Evolutionary conservation across 1,139 yeast species (phyloP).

Genomic region (Suhomyces atakaporum): DNA sequence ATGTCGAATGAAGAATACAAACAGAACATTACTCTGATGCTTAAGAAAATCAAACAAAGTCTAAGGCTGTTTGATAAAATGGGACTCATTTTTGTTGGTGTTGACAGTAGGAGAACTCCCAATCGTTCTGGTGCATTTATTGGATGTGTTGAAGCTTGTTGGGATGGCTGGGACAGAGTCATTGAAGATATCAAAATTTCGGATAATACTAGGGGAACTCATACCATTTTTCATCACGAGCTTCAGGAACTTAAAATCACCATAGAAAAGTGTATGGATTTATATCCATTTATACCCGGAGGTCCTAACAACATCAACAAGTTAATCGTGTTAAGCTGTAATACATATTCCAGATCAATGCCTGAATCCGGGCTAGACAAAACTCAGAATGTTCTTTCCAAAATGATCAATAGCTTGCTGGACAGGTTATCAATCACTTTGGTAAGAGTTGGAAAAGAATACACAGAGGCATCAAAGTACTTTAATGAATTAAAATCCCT

Average conservation of each 20-base stretch:
- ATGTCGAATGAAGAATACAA: conserved; percentile 38
- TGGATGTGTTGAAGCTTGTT: conserved; percentile 52
- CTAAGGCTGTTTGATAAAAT: conserved; percentile 50
- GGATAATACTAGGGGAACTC: conserved; percentile 20
- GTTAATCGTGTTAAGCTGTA: conserved; percentile 28
- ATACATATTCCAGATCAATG: conserved; percentile 16
- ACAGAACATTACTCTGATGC: conserved; percentile 24
- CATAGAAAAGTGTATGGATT: conserved; percentile 34
- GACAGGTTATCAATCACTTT: conserved; percentile 27
- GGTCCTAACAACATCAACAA: conserved; percentile 26
- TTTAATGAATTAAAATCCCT: conserved; percentile 18
- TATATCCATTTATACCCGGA: conserved; percentile 31
- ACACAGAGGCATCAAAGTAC: conserved; percentile 21
- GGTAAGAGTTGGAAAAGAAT: conserved; percentile 26
- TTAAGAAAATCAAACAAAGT: conserved; percentile 28
- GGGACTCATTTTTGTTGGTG: conserved; percentile 57
- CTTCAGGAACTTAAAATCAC: conserved; percentile 29
- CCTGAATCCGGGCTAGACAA: conserved; percentile 12
- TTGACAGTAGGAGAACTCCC: conserved; percentile 38
- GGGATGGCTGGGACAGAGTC: conserved; percentile 61
- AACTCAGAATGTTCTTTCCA: conserved; percentile 6
- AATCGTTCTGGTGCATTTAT: conserved; percentile 50
- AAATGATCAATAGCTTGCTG: conserved; percentile 16
- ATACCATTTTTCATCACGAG: conserved; percentile 18
- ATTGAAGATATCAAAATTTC: conserved; percentile 43